Base-by-base conservation (phyloP, 176 grass and related monocot species). In the Eremochloa ophiuroides region DNA sequence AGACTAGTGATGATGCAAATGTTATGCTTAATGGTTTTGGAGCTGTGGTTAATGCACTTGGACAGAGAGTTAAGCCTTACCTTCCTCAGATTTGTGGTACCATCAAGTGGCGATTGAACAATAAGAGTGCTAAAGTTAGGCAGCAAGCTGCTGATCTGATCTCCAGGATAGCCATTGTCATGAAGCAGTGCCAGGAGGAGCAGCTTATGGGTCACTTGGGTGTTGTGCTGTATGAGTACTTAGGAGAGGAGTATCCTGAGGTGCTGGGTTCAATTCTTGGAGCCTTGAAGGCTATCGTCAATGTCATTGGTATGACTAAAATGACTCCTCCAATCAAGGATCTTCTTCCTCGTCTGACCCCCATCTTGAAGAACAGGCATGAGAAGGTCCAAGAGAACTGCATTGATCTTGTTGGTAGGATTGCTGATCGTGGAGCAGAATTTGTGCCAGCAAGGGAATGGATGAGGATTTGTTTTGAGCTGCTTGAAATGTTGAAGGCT, bases 1-100 rank as follows among this genome's bases (percentile, higher is more conserved):
- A 99, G 59, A 99, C 96, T 61, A 99, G 96, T 78, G 96, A 99
- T 88, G 96, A 99, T 93, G 91, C 96, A 0, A 99, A 99, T 95
- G 96, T 99, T 62, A 99, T 99, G 96, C 93, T 99, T 86, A 99
- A 99, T 89, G 93, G 93, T 63, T 98, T 98, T 86, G 96, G 96
- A 76, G 96, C 96, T 76, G 93, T 98, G 44, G 96, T 95, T 30
- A 98, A 98, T 86, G 86, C 96, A 39, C 80, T 98, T 11, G 91
- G 93, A 18, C 90, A 98, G 61, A 89, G 90, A 74, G 96, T 98
- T 48, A 98, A 98, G 47, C 90, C 90, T 39, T 98, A 98, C 73
- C 90, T 98, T 68, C 96, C 96, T 67, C 93, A 98, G 84, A 98
- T 98, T 42, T 95, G 96, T 88, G 96, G 96, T 95, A 98, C 93